Evolutionary conservation across 148 eudicot genomes (phyloP).

Genomic region (Camellia japonica): DNA sequence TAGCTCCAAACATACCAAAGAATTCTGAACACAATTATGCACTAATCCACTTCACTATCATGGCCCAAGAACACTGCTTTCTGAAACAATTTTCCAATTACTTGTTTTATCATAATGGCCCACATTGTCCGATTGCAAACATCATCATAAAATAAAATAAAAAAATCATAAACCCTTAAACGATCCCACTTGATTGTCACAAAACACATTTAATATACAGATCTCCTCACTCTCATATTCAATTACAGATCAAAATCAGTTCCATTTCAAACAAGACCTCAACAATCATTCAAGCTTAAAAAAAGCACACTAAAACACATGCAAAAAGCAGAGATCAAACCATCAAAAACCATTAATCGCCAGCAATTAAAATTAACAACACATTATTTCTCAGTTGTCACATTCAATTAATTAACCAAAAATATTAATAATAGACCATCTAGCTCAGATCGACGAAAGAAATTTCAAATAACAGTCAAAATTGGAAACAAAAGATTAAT

Average conservation of each 20-base stretch:
- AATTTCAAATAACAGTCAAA: not conserved
- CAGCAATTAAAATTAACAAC: not conserved
- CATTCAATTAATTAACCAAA: not conserved
- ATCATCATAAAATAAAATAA: not conserved
- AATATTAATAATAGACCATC: not conserved
- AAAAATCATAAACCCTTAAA: not conserved
- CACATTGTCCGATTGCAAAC: not conserved
- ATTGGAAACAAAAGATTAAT: not conserved
- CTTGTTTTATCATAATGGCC: not conserved
- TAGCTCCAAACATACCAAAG: not conserved
- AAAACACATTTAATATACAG: slow-evolving; percentile 6
- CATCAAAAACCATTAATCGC: not conserved
- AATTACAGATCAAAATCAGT: slow-evolving; percentile 4
- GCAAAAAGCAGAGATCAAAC: slow-evolving; percentile 4
- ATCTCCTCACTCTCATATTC: not conserved
- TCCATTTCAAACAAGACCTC: not conserved
- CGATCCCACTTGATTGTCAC: not conserved
- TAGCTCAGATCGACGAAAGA: slow-evolving; percentile 10
- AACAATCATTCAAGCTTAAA: not conserved
- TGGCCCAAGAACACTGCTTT: not conserved
- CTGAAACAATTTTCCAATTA: not conserved
- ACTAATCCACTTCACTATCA: not conserved
- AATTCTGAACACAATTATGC: not conserved
- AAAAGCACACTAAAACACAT: not conserved
- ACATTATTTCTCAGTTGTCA: not conserved